These are phyloP conservation scores for Capsicum chinense DNA, from an alignment of 257 asterid species.

Conservation along the genomic window DNA sequence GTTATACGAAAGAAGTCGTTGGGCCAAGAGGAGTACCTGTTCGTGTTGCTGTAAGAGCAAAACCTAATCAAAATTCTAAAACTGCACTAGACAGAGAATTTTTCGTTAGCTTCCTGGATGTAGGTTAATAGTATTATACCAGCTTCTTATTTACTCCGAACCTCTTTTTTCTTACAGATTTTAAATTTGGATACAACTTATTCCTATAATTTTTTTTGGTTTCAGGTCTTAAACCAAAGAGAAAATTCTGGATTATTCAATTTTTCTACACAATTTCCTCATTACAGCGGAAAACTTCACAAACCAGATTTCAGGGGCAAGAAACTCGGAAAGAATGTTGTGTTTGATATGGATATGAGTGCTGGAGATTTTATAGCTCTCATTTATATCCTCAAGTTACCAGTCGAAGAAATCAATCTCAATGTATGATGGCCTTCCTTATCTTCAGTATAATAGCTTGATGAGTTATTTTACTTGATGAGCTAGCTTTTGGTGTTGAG, in stretches of 20 bases:
- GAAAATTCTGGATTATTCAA: slow-evolving; percentile 69
- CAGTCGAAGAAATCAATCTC: slow-evolving; percentile 67
- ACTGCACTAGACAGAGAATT: slow-evolving; percentile 59
- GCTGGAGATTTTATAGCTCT: slow-evolving; percentile 90
- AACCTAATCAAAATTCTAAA: slow-evolving; percentile 54
- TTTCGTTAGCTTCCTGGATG: slow-evolving; percentile 69
- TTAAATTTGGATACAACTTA: neutral
- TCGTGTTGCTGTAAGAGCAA: slow-evolving; percentile 83
- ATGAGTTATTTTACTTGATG: neutral
- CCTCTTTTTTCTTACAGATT: neutral
- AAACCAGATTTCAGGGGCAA: slow-evolving; percentile 60
- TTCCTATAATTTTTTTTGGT: slow-evolving; percentile 20
- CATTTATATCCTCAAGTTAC: slow-evolving; percentile 77
- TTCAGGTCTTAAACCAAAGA: slow-evolving; percentile 65
- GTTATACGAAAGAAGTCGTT: slow-evolving; percentile 58
- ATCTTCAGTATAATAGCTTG: neutral
- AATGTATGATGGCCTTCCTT: slow-evolving; percentile 49
- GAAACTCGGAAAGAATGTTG: slow-evolving; percentile 60
- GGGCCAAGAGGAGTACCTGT: slow-evolving; percentile 61
- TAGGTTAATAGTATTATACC: slow-evolving; percentile 36
- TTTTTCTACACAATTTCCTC: slow-evolving; percentile 61
- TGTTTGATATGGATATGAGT: slow-evolving; percentile 97
- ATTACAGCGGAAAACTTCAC: slow-evolving; percentile 51
- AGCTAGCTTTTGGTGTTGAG: neutral
- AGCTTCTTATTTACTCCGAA: neutral